Conservation (phyloP, 768 basidiomycete genomes). For the Boletus eberwhitei region DNA sequence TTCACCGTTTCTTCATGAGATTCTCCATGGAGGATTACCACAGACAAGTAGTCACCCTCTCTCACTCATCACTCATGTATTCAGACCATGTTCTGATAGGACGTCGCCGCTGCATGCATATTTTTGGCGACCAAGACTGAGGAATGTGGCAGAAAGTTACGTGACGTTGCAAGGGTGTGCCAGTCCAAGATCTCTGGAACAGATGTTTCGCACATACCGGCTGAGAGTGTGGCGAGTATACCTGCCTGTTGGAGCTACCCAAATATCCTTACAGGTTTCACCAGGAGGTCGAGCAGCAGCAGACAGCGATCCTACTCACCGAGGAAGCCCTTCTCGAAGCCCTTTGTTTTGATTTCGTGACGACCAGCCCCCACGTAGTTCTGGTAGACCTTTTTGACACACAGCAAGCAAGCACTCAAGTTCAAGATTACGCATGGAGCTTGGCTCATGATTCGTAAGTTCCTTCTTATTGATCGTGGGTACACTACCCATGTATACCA, state of each 20-base stretch:
- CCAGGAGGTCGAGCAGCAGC: constrained; percentile 75
- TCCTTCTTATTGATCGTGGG: neutral
- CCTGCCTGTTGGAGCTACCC: neutral
- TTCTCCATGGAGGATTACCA: constrained; percentile 80
- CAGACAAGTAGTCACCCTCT: constrained; percentile 49
- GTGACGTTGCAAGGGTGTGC: constrained; percentile 78
- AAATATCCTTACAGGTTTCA: neutral
- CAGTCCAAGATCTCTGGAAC: constrained; percentile 61
- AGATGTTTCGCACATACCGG: constrained; percentile 54
- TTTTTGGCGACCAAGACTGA: constrained; percentile 92
- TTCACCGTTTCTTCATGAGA: constrained; percentile 89
- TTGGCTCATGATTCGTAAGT: constrained; percentile 84
- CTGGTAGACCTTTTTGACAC: constrained; percentile 70
- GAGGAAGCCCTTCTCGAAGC: constrained; percentile 81
- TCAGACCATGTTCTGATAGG: constrained; percentile 40
- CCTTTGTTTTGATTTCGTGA: constrained; percentile 81
- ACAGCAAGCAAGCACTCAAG: constrained; percentile 41
- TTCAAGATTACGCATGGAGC: constrained; percentile 82
- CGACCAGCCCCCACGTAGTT: constrained; percentile 72
- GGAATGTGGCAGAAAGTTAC: constrained; percentile 81
- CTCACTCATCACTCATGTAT: constrained; percentile 3
- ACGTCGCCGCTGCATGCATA: constrained; percentile 81
- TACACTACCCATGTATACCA: constrained; percentile 5
- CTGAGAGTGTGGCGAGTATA: constrained; percentile 60
- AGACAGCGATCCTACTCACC: constrained; percentile 62